These are phyloP conservation scores for Phytophthora pistaciae DNA, from an alignment of 352 stramenopile genomes.

Conservation along the genomic window DNA sequence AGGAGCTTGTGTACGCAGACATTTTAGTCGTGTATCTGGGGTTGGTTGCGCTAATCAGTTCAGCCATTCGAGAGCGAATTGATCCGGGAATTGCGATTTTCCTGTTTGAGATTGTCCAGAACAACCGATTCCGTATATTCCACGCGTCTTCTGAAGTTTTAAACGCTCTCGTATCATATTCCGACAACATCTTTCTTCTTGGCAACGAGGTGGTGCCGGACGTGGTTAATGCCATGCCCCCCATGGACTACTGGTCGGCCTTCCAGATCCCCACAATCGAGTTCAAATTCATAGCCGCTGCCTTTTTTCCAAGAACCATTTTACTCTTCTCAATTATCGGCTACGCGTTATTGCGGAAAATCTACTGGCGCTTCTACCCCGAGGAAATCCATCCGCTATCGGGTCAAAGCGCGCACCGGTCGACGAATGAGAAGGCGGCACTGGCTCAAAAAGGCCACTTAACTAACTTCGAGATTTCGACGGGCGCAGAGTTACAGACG, in stretches of 20 bases:
- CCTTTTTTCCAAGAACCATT: slow-evolving; percentile 21
- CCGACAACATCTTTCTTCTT: neutral
- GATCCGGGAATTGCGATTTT: slow-evolving; percentile 25
- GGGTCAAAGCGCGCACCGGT: slow-evolving; percentile 4
- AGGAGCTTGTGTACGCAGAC: slow-evolving; percentile 38
- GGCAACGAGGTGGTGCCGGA: neutral
- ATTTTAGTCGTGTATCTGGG: slow-evolving; percentile 34
- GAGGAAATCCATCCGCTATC: slow-evolving; percentile 14
- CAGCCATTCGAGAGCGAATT: slow-evolving; percentile 27
- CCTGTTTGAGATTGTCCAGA: neutral
- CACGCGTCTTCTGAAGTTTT: neutral
- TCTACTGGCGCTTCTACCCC: slow-evolving; percentile 14
- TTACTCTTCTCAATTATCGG: slow-evolving; percentile 8
- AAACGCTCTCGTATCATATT: neutral
- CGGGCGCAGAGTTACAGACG: slow-evolving; percentile 29
- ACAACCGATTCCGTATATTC: neutral
- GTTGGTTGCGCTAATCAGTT: slow-evolving; percentile 19
- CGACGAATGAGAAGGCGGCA: slow-evolving; percentile 8
- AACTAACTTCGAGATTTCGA: slow-evolving; percentile 42
- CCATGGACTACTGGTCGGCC: slow-evolving; percentile 15
- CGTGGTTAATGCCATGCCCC: slow-evolving; percentile 2
- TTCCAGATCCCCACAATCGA: slow-evolving; percentile 25
- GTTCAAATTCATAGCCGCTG: slow-evolving; percentile 9
- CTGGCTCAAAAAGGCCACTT: slow-evolving; percentile 16
- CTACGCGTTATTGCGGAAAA: slow-evolving; percentile 22